A percentile compares a stretch with the other conserved stretches of the same genome.
phyloP scores from a whole-genome alignment of 1,284 basidiomycete species.

The Ceratobasidium sp. region DNA sequence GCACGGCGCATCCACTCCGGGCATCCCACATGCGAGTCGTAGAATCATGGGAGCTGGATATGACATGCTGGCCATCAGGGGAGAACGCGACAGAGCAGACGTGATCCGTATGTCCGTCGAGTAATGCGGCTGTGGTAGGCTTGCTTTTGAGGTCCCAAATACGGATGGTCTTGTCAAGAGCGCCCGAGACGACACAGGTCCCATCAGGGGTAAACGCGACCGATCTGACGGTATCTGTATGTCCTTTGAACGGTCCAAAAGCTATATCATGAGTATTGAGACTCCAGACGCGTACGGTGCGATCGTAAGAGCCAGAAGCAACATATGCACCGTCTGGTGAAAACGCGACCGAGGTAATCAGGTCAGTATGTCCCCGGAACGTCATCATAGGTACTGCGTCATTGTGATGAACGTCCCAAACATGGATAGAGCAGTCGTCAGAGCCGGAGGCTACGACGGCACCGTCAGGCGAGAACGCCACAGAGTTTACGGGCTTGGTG shows the following conservation, averaged over 20 bases:
- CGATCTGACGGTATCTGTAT: slow-evolving; percentile 25
- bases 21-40: slow-evolving; percentile 30
- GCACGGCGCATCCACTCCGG: not conserved
- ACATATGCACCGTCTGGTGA: slow-evolving; percentile 32
- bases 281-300: slow-evolving; percentile 13
- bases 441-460: slow-evolving; percentile 28
- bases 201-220: slow-evolving; percentile 43
- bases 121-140: not conserved
- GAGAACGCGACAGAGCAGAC: slow-evolving; percentile 36
- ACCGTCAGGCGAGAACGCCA: slow-evolving; percentile 35
- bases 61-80: slow-evolving; percentile 29
- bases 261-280: not conserved
- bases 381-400: not conserved
- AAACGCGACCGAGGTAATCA: slow-evolving; percentile 1
- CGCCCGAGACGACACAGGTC: slow-evolving; percentile 33
- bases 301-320: slow-evolving; percentile 11
- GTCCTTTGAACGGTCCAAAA: slow-evolving; percentile 13
- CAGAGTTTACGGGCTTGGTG: slow-evolving; percentile 2
- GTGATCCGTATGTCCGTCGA: slow-evolving; percentile 18
- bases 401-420: slow-evolving; percentile 26
- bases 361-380: not conserved
- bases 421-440: slow-evolving; percentile 29
- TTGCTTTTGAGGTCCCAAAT: slow-evolving; percentile 35
- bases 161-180: slow-evolving; percentile 41
- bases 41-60: slow-evolving; percentile 30